Evolutionary conservation across 2,329 filamentous ascomycete species (phyloP).

Genomic region (Exophiala lecanii-corni): DNA sequence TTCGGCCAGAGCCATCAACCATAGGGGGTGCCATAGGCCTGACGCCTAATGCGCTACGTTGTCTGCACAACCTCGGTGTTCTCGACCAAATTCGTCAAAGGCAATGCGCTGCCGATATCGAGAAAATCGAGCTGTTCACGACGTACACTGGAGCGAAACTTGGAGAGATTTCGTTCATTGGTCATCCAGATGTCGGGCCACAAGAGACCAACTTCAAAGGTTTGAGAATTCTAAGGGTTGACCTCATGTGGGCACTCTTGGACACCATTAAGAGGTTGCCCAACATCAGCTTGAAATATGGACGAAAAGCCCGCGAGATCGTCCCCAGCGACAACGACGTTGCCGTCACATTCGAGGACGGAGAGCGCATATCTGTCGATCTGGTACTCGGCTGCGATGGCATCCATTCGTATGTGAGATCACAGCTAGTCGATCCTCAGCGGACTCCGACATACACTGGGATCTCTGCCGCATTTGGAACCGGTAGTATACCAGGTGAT

Average conservation of each 20-base stretch:
- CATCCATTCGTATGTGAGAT: conserved; percentile 24
- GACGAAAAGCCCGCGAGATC: conserved; percentile 25
- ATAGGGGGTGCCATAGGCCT: conserved; percentile 53
- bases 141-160: conserved; percentile 30
- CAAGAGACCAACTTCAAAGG: conserved; percentile 29
- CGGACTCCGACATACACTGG: conserved; percentile 19
- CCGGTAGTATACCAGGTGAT: conserved; percentile 4
- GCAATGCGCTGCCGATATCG: conserved; percentile 46
- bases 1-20: conserved; percentile 29
- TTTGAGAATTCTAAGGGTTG: conserved; percentile 29
- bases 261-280: conserved; percentile 21
- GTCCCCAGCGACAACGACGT: conserved; percentile 25
- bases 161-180: conserved; percentile 13
- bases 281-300: conserved; percentile 29
- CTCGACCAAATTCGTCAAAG: conserved; percentile 40
- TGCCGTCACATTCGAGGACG: conserved; percentile 29
- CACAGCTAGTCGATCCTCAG: conserved; percentile 12
- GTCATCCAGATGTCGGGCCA: conserved; percentile 9
- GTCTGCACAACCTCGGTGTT: conserved; percentile 49
- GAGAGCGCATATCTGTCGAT: conserved; percentile 21
- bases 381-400: conserved; percentile 28
- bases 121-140: conserved; percentile 44
- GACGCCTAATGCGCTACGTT: conserved; percentile 53
- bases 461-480: conserved; percentile 11
- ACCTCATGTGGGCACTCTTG: conserved; percentile 29